Percentiles rank a stretch among this genome's conserved stretches.
These are phyloP conservation scores for Secale cereale DNA, from an alignment of 176 grass and related monocot genomes.

Conservation along the genomic window DNA sequence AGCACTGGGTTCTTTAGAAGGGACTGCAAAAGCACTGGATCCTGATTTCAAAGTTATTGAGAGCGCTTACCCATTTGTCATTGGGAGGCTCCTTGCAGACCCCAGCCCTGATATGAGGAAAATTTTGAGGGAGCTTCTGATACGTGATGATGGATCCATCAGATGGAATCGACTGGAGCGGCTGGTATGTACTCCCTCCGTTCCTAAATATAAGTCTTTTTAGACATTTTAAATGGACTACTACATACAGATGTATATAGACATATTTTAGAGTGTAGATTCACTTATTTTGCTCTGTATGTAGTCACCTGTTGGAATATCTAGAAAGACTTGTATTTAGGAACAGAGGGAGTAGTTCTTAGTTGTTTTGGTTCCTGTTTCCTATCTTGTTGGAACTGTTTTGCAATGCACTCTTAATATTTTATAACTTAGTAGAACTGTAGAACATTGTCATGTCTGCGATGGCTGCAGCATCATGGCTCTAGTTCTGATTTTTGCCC, in stretches of 20 bases:
- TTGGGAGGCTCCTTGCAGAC: conserved; percentile 86
- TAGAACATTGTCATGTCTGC: not conserved
- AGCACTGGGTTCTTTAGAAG: conserved; percentile 94
- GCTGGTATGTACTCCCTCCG: conserved; percentile 68
- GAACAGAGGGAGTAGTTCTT: too few relatives aligned
- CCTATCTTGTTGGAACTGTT: not conserved
- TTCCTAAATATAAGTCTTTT: too few relatives aligned
- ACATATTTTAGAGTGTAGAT: too few relatives aligned
- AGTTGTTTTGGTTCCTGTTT: conserved; percentile 11
- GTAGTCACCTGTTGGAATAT: too few relatives aligned
- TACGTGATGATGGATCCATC: conserved; percentile 85
- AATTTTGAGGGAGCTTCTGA: conserved; percentile 82
- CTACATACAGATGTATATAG: too few relatives aligned
- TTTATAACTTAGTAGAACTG: not conserved
- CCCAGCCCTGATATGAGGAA: conserved; percentile 93
- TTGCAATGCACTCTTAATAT: not conserved
- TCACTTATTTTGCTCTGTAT: too few relatives aligned
- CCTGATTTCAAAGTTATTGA: conserved; percentile 93
- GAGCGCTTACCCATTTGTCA: conserved; percentile 92
- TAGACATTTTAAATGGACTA: too few relatives aligned
- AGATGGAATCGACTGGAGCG: conserved; percentile 91
- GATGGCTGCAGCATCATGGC: not conserved
- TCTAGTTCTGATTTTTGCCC: not conserved
- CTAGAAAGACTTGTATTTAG: too few relatives aligned
- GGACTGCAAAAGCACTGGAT: conserved; percentile 94